These are phyloP conservation scores for Ceriops decandra DNA, from an alignment of 345 rosid genomes.

Conservation along the genomic window DNA sequence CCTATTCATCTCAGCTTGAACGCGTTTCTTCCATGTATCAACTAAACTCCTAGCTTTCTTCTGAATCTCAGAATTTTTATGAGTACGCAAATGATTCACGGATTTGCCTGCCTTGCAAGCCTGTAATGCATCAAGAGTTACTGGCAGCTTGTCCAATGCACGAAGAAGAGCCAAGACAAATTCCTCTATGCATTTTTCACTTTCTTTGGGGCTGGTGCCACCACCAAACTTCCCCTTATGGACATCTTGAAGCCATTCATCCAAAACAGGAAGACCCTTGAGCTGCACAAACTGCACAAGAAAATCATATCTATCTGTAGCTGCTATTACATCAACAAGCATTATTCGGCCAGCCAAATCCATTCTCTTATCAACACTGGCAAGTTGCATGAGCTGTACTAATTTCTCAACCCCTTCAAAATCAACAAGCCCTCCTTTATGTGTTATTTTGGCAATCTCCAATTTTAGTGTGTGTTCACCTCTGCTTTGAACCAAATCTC, in stretches of 20 bases:
- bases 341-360: constrained; percentile 60
- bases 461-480: constrained; percentile 51
- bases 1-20: constrained; percentile 74
- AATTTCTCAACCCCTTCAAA: constrained; percentile 73
- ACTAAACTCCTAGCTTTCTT: constrained; percentile 89
- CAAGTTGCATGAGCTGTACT: constrained; percentile 69
- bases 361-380: constrained; percentile 64
- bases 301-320: constrained; percentile 76
- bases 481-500: constrained; percentile 48
- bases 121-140: constrained; percentile 84
- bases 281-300: constrained; percentile 77
- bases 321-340: constrained; percentile 73
- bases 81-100: constrained; percentile 79
- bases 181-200: constrained; percentile 68
- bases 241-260: constrained; percentile 96
- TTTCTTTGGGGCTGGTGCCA: constrained; percentile 55
- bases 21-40: constrained; percentile 95
- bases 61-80: constrained; percentile 75
- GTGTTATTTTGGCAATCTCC: constrained; percentile 69
- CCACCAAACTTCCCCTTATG: constrained; percentile 86
- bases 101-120: constrained; percentile 84
- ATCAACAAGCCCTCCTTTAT: constrained; percentile 76
- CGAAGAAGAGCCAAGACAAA: constrained; percentile 69
- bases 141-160: constrained; percentile 90
- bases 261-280: constrained; percentile 77